A percentile compares a stretch with the other conserved stretches of the same genome.
Conservation (phyloP, 1,284 basidiomycete species). For the Ganoderma leucocontextum region DNA sequence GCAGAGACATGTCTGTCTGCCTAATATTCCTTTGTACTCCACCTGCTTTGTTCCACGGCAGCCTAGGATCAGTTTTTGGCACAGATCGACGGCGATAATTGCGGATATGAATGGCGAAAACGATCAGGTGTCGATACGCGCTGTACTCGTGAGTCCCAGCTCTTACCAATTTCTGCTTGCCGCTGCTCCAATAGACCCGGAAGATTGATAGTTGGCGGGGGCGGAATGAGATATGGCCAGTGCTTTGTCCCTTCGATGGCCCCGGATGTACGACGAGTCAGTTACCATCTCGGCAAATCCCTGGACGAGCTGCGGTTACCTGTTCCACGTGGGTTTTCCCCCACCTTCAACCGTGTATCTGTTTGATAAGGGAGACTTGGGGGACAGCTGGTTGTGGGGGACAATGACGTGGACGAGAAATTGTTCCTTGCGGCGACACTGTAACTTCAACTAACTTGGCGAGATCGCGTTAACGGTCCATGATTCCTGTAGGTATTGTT, state of each 20-base stretch:
- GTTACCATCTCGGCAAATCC: neutral
- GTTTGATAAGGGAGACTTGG: neutral
- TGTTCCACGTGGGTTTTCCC: too few relatives aligned
- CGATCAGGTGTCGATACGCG: too few relatives aligned
- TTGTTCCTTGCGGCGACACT: neutral
- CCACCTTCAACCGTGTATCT: too few relatives aligned
- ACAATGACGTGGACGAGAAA: neutral
- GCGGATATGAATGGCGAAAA: neutral
- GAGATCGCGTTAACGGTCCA: too few relatives aligned
- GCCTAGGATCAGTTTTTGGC: neutral
- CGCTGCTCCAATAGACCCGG: neutral
- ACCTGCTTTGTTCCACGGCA: neutral
- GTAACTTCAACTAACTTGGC: too few relatives aligned
- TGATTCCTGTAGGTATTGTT: too few relatives aligned
- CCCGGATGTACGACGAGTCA: neutral
- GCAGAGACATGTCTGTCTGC: conserved; percentile 4
- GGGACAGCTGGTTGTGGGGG: neutral
- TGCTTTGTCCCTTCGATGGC: too few relatives aligned
- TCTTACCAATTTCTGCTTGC: too few relatives aligned
- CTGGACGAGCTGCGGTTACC: neutral
- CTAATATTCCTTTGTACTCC: neutral
- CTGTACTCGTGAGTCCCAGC: too few relatives aligned
- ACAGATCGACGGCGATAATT: too few relatives aligned
- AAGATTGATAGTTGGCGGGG: neutral
- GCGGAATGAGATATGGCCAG: neutral